Conservation (phyloP, 1,284 basidiomycete species). For the Cronartium ribicola region DNA sequence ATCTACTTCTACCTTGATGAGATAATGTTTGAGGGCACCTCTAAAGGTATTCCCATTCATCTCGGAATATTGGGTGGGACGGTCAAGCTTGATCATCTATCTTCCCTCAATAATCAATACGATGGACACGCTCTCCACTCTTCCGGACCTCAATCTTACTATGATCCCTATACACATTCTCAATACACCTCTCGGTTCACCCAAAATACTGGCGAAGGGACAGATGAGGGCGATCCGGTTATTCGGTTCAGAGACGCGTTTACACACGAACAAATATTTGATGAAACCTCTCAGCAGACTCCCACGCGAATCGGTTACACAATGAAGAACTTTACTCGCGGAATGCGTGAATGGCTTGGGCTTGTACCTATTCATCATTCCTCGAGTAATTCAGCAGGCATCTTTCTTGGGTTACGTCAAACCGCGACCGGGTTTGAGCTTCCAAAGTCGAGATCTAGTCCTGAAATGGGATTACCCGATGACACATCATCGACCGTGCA, state of each 20-base stretch:
- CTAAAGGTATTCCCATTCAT: conserved; percentile 50
- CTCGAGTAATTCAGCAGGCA: conserved; percentile 2
- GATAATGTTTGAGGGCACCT: conserved; percentile 58
- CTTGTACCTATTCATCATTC: conserved; percentile 5
- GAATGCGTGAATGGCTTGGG: background rate
- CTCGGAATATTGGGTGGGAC: conserved; percentile 64
- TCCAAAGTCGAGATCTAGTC: background rate
- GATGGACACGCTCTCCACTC: conserved; percentile 14
- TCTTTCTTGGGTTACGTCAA: background rate
- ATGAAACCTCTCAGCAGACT: conserved; percentile 56
- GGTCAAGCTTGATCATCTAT: conserved; percentile 57
- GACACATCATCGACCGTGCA: too few species aligned
- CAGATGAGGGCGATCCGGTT: conserved; percentile 63
- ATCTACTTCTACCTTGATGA: conserved; percentile 70
- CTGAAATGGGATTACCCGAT: background rate
- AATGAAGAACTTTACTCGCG: background rate
- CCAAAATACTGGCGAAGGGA: conserved; percentile 63
- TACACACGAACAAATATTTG: conserved; percentile 68
- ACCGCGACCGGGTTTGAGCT: conserved; percentile 2
- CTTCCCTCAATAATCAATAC: conserved; percentile 61
- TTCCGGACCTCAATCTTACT: conserved; percentile 58
- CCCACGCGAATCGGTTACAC: background rate
- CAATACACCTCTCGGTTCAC: conserved; percentile 47
- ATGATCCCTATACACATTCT: conserved; percentile 55
- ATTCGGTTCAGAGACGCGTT: conserved; percentile 63